Evolutionary conservation across 352 stramenopile genomes (phyloP).

Genomic region (Phytophthora constricta): DNA sequence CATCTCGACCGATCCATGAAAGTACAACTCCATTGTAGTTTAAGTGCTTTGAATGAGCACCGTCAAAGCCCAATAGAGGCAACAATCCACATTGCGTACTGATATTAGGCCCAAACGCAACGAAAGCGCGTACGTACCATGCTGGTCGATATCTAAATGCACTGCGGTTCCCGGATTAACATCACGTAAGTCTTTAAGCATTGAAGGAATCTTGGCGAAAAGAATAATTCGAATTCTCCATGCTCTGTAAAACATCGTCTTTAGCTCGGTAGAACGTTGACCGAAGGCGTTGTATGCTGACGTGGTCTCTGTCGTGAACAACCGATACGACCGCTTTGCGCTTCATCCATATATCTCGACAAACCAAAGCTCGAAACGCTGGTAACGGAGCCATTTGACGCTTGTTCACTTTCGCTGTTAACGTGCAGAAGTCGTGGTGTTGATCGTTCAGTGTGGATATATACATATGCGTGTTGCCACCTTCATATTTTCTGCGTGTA

Average conservation of each 20-base stretch:
- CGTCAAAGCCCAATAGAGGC: constrained; percentile 14
- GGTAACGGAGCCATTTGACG: not conserved
- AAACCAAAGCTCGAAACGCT: not conserved
- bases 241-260: not conserved
- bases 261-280: not conserved
- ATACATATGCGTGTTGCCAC: not conserved
- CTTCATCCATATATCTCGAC: not conserved
- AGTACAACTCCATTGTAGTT: constrained; percentile 14
- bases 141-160: not conserved
- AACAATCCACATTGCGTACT: not conserved
- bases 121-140: constrained; percentile 3
- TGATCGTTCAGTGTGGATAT: not conserved
- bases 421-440: not conserved
- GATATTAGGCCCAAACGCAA: constrained; percentile 4
- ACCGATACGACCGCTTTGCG: not conserved
- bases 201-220: not conserved
- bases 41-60: constrained; percentile 15
- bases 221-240: not conserved
- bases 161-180: not conserved
- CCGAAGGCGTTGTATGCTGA: not conserved
- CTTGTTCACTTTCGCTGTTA: not conserved
- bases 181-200: not conserved
- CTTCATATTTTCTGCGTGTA: not conserved
- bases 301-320: not conserved
- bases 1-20: not conserved